Base-by-base conservation (phyloP, 192 early-diverging fungal genomes). In the Chytriomyces sp. region DNA sequence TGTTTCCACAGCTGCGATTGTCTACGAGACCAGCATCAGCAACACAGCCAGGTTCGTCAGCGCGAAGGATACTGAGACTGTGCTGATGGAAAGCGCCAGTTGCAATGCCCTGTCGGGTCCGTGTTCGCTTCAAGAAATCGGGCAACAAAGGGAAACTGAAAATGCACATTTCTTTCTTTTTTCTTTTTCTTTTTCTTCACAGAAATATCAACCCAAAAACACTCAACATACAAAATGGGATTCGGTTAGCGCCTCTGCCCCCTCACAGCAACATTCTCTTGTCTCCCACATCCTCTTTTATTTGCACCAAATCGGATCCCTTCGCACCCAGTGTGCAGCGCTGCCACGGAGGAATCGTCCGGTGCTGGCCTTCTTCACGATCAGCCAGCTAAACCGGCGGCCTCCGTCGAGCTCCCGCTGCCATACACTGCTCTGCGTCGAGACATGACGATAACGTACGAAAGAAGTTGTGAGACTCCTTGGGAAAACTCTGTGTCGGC, bases 261-360 rank as follows among this genome's bases (percentile, higher is more conserved):
- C 23, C n/a, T 64, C 62, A 13, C 49, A 50, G 11, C 20, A 20
- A 0, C 13, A 4, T 20, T 3, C 53, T 2, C 53, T n/a, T 13
- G 16, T 57, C 63, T 11, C 44, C 50, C 43, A 13, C 69, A 59
- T 71, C 69, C 69, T 71, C 44, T 59, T 20, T 60, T 44, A 16
- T 73, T 63, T 73, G 61, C 61, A 63, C 61, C 73, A 49, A 75
- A 65, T 66, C 73, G 44, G 73, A 66, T 75, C 73, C 73, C 35
- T 35, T 16, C 48, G 3, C 63, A 16, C 23, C 11, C n/a, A 35
- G 13, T 8, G 43, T 45, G 24, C 45, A 18, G 18, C 35, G 16
- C 44, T 57, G 53, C 16, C 53, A 57, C 53, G 53, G 53, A 57
- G 16, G 16, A 13, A n/a, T 2, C 20, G 53, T 5, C 20, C 53